These are phyloP conservation scores for Grammothele lineata DNA, from an alignment of 768 basidiomycete genomes.

Conservation along the genomic window DNA sequence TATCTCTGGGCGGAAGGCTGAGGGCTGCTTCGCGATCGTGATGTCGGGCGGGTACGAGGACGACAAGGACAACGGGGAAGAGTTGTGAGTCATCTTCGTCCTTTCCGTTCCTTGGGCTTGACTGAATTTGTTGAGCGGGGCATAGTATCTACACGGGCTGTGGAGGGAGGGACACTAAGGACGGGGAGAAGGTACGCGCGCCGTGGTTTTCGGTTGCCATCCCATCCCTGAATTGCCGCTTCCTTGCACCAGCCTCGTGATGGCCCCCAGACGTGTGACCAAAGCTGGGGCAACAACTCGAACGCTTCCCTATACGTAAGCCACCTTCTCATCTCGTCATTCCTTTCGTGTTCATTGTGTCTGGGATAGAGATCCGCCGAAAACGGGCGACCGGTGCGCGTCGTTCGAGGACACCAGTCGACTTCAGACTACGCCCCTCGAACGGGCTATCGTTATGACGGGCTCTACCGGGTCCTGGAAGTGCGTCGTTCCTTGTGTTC, in stretches of 20 bases:
- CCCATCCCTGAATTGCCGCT: too few species aligned
- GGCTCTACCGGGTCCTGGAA: slow-evolving; percentile 13
- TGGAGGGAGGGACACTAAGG: slow-evolving; percentile 12
- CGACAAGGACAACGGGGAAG: slow-evolving; percentile 17
- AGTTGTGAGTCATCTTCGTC: slow-evolving; percentile 12
- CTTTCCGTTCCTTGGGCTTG: background rate
- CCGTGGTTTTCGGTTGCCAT: too few species aligned
- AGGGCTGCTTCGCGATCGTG: slow-evolving; percentile 18
- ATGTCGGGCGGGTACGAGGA: slow-evolving; percentile 21
- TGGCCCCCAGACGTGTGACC: slow-evolving; percentile 17
- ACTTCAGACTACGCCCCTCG: slow-evolving; percentile 15
- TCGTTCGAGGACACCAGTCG: slow-evolving; percentile 13
- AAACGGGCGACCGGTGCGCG: slow-evolving; percentile 17
- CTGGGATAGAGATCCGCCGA: slow-evolving; percentile 11
- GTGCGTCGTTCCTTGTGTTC: background rate
- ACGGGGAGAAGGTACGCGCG: slow-evolving; percentile 11
- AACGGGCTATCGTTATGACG: slow-evolving; percentile 19
- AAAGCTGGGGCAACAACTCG: slow-evolving; percentile 9
- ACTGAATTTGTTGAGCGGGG: background rate
- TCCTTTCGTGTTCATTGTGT: too few species aligned
- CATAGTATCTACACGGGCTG: slow-evolving; percentile 17
- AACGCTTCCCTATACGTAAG: slow-evolving; percentile 15
- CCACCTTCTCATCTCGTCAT: too few species aligned
- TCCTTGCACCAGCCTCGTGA: slow-evolving; percentile 11
- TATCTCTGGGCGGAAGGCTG: slow-evolving; percentile 12